Evolutionary conservation across 1,139 yeast genomes (phyloP).

Genomic region (Yamadazyma oceani): DNA sequence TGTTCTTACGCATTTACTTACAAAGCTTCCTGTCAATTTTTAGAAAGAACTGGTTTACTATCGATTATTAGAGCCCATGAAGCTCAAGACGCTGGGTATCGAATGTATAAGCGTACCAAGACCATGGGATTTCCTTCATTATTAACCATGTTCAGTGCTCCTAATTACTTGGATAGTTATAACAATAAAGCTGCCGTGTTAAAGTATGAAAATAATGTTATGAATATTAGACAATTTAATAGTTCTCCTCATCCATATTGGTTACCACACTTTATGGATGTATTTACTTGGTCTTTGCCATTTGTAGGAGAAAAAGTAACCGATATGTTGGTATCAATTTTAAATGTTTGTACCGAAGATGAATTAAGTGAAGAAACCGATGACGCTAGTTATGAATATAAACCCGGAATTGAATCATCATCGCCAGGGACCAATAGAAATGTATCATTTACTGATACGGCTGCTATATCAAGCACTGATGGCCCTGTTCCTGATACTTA

Average conservation of each 20-base stretch:
- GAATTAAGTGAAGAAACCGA: conserved; percentile 80
- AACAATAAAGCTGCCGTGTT: conserved; percentile 95
- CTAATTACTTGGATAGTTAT: conserved; percentile 90
- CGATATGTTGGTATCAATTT: conserved; percentile 86
- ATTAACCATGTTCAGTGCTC: conserved; percentile 92
- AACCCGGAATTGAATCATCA: conserved; percentile 14
- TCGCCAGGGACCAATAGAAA: conserved; percentile 13
- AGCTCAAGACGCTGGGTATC: conserved; percentile 96
- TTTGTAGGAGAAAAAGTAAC: conserved; percentile 97
- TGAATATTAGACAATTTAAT: conserved; percentile 95
- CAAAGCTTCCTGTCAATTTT: conserved; percentile 77
- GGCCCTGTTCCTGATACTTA: conserved; percentile 19
- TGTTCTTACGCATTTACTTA: conserved; percentile 91
- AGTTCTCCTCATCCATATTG: conserved; percentile 95
- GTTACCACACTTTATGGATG: conserved; percentile 97
- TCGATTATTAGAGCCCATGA: conserved; percentile 94
- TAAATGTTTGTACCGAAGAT: conserved; percentile 93
- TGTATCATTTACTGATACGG: conserved; percentile 4
- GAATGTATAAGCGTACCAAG: conserved; percentile 87
- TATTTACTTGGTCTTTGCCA: conserved; percentile 95
- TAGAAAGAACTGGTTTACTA: conserved; percentile 75
- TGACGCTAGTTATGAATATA: conserved; percentile 22
- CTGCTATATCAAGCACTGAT: background rate
- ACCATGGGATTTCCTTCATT: conserved; percentile 91
- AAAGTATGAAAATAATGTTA: conserved; percentile 85